Conservation (phyloP, 1,284 basidiomycete species). For the Papiliotrema fonsecae region DNA sequence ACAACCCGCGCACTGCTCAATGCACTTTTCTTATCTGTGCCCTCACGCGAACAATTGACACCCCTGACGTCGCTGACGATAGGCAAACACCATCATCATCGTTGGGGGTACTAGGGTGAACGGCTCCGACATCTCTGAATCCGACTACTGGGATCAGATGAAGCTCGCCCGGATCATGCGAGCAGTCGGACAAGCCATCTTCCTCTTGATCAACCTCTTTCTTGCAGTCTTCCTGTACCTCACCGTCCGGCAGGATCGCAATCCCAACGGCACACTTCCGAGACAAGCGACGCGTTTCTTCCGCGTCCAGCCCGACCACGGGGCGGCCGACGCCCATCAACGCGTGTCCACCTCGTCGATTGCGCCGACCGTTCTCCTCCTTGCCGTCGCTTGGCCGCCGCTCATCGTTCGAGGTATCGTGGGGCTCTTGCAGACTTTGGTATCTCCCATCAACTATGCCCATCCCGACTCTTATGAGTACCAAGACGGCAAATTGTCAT, state of each 20-base stretch:
- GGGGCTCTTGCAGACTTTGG: slow-evolving; percentile 24
- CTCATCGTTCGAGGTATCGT: slow-evolving; percentile 26
- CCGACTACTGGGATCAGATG: slow-evolving; percentile 10
- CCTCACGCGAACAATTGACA: not conserved
- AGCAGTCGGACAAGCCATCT: slow-evolving; percentile 26
- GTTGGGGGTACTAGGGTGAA: slow-evolving; percentile 23
- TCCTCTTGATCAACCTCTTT: slow-evolving; percentile 25
- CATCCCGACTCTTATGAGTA: slow-evolving; percentile 13
- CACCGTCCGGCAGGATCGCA: slow-evolving; percentile 12
- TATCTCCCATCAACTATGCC: slow-evolving; percentile 15
- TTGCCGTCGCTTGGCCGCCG: slow-evolving; percentile 14
- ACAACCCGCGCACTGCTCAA: not conserved
- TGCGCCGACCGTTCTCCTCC: slow-evolving; percentile 10
- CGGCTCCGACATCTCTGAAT: slow-evolving; percentile 4
- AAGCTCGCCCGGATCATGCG: slow-evolving; percentile 16
- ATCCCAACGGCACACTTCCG: slow-evolving; percentile 11
- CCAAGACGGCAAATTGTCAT: not conserved
- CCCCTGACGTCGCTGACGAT: not conserved
- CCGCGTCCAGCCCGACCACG: slow-evolving; percentile 10
- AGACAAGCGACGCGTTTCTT: slow-evolving; percentile 11
- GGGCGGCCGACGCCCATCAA: slow-evolving; percentile 7
- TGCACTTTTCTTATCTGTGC: not conserved
- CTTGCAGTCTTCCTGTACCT: slow-evolving; percentile 15
- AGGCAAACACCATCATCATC: slow-evolving; percentile 30
- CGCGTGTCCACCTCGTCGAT: not conserved